Base-by-base conservation (phyloP, 2,329 filamentous ascomycete species). In the Claviceps capensis region DNA sequence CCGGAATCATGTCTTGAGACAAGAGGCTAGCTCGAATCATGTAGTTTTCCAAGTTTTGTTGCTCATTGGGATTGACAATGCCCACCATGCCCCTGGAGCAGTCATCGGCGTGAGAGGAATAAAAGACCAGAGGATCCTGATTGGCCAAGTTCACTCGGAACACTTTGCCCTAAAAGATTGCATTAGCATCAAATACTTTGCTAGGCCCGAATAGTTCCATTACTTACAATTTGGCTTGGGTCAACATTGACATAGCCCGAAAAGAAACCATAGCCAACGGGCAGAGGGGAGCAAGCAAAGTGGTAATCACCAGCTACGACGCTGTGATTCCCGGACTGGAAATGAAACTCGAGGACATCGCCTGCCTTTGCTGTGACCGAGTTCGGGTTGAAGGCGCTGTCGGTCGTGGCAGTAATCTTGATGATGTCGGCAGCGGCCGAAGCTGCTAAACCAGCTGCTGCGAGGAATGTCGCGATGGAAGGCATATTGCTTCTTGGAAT, bases 81-180 rank as follows among this genome's bases (percentile, higher is more conserved):
- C 65, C 68, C n/a, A 68, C 66, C 68, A 70, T 70, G 50, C 67
- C 68, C 13, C 56, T 51, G 19, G 65, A 52, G 53, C 67, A 69
- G 48, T 70, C 66, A 26, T 62, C 58, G n/a, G 59, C 64, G 43
- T 67, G 66, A 6, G 65, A 66, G n/a, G 67, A 70, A 55, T 69
- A 69, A 57, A 69, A 69, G n/a, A 60, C 58, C 8, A 64, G 60
- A 36, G 67, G 64, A 1, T 67, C 60, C 5, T 61, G 64, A 54
- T 60, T 55, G 48, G 63, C 62, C 52, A 69, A 48, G 1, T 54
- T 61, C 52, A 70, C 64, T 51, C 61, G 61, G 58, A 69, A 70
- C 23, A 68, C 57, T 44, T 68, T 59, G 56, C 62, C 58, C 66
- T 69, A 23, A 13, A n/a, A n/a, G 2, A 7, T 13, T 3, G 6